Percentiles rank a stretch among this genome's conserved stretches.
These are phyloP conservation scores for Entomortierella beljakovae DNA, from an alignment of 192 early-diverging fungal species.

Conservation along the genomic window DNA sequence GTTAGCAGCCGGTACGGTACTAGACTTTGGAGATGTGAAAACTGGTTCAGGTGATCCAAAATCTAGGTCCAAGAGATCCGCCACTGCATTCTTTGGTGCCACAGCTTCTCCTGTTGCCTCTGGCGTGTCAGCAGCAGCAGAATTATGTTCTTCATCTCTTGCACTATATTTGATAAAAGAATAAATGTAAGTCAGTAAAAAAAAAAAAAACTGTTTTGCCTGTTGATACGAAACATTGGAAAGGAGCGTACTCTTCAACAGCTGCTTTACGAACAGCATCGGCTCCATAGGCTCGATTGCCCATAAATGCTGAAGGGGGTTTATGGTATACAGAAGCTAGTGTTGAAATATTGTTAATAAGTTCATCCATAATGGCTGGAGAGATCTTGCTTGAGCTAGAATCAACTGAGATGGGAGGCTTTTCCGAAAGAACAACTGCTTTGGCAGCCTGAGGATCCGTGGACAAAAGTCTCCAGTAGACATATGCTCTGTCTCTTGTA, in stretches of 20 bases:
- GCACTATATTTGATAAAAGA: constrained; percentile 49
- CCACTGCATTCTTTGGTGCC: constrained; percentile 69
- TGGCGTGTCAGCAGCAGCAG: constrained; percentile 51
- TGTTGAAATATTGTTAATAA: constrained; percentile 87
- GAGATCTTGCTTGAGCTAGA: constrained; percentile 65
- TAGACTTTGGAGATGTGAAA: constrained; percentile 24
- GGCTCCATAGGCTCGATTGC: constrained; percentile 68
- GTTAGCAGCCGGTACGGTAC: constrained; percentile 9
- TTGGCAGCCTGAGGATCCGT: constrained; percentile 95
- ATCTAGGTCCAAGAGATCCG: constrained; percentile 78
- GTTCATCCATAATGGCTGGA: constrained; percentile 83
- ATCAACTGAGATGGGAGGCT: constrained; percentile 85
- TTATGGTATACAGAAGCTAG: constrained; percentile 98
- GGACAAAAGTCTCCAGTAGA: constrained; percentile 97
- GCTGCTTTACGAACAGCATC: constrained; percentile 63
- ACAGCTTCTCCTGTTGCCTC: constrained; percentile 51
- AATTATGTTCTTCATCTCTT: constrained; percentile 57
- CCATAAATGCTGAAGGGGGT: constrained; percentile 83
- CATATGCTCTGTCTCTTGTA: constrained; percentile 94
- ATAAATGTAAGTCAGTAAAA: no score
- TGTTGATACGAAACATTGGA: not conserved
- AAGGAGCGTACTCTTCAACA: constrained; percentile 52
- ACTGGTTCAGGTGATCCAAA: constrained; percentile 66
- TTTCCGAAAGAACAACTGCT: constrained; percentile 90
- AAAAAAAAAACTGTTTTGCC: not conserved